A percentile compares a stretch with the other conserved stretches of the same genome.
phyloP scores from a whole-genome alignment of 1,139 yeast species.

The Pichia sp. region DNA sequence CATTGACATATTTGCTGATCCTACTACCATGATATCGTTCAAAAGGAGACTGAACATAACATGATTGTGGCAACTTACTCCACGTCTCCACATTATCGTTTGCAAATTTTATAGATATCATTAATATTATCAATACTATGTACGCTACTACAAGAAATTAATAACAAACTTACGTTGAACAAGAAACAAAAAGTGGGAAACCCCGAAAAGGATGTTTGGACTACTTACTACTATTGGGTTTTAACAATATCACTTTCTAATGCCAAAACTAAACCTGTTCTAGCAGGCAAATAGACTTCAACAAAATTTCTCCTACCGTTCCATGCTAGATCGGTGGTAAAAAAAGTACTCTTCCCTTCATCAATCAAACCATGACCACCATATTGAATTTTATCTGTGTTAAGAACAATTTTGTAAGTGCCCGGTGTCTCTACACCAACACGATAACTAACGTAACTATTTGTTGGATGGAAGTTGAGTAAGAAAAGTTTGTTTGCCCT shows the following conservation, averaged over 20 bases:
- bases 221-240: neutral
- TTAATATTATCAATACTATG: neutral
- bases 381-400: constrained; percentile 63
- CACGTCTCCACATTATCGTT: too few relatives aligned
- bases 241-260: constrained; percentile 23
- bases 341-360: constrained; percentile 48
- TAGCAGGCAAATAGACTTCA: constrained; percentile 77
- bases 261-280: constrained; percentile 76
- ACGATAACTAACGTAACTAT: constrained; percentile 81
- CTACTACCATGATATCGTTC: neutral
- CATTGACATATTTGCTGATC: constrained; percentile 18
- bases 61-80: neutral
- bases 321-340: constrained; percentile 76
- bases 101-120: neutral
- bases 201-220: neutral
- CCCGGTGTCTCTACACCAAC: constrained; percentile 85
- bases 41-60: constrained; percentile 1
- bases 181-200: neutral
- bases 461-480: constrained; percentile 83
- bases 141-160: neutral
- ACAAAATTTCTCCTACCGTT: constrained; percentile 70
- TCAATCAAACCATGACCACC: constrained; percentile 84
- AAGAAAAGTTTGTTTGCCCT: constrained; percentile 79
- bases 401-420: constrained; percentile 64
- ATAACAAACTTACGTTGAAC: neutral